phyloP scores from a whole-genome alignment of 2,329 filamentous ascomycete species.

The Amauroascus verrucosus region DNA sequence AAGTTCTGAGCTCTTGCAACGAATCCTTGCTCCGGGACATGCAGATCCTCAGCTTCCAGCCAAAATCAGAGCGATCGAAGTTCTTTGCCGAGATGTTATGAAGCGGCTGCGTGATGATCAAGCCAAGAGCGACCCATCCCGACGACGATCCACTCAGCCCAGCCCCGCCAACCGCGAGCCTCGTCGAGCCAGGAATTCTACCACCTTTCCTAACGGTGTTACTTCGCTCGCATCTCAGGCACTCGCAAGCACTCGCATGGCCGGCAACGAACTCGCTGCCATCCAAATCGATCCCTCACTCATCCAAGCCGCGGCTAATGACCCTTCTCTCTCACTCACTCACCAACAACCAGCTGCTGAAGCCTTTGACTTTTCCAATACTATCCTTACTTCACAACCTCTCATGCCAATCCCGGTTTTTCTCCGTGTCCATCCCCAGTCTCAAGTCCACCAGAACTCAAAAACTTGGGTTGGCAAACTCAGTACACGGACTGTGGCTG shows the following conservation, averaged over 20 bases:
- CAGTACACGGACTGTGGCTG: slow-evolving; percentile 46
- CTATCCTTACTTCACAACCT: slow-evolving; percentile 24
- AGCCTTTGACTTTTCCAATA: slow-evolving; percentile 31
- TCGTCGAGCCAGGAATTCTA: slow-evolving; percentile 17
- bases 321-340: slow-evolving; percentile 31
- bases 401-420: slow-evolving; percentile 49
- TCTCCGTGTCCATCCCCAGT: slow-evolving; percentile 58
- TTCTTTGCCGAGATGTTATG: slow-evolving; percentile 65
- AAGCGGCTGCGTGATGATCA: slow-evolving; percentile 63
- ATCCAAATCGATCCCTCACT: slow-evolving; percentile 56
- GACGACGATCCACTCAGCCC: neutral
- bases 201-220: slow-evolving; percentile 28
- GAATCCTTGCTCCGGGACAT: slow-evolving; percentile 43
- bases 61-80: slow-evolving; percentile 57
- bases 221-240: slow-evolving; percentile 37
- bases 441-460: slow-evolving; percentile 41
- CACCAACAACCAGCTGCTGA: slow-evolving; percentile 13
- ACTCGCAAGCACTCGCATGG: slow-evolving; percentile 33
- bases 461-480: slow-evolving; percentile 57
- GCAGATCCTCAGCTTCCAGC: slow-evolving; percentile 44
- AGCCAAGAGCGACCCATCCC: slow-evolving; percentile 43
- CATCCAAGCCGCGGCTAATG: slow-evolving; percentile 48
- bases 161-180: slow-evolving; percentile 3
- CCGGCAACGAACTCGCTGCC: slow-evolving; percentile 37
- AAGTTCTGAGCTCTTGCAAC: slow-evolving; percentile 46